Percentiles rank a stretch among this genome's conserved stretches.
phyloP scores from a whole-genome alignment of 2,329 filamentous ascomycete species.

The Colletotrichum sp. region DNA sequence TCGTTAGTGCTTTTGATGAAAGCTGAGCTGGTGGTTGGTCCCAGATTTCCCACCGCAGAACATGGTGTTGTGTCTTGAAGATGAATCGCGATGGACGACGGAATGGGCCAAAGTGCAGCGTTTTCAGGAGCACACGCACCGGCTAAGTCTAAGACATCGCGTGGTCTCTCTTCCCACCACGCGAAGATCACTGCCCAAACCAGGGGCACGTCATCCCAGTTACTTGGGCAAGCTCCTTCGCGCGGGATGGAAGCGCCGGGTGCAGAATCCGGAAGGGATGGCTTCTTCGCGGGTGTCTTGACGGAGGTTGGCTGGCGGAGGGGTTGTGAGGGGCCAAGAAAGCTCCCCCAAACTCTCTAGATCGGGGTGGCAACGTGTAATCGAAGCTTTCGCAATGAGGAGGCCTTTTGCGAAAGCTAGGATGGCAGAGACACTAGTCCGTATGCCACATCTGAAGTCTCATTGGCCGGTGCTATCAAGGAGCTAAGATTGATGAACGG shows the following conservation, averaged over 20 bases:
- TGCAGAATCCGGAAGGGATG: background rate
- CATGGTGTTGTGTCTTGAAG: background rate
- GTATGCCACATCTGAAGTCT: background rate
- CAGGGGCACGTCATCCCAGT: background rate
- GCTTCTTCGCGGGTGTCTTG: background rate
- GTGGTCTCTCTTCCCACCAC: background rate
- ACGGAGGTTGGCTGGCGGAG: background rate
- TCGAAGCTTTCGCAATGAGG: background rate
- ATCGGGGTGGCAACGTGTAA: conserved; percentile 1
- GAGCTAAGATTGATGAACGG: background rate
- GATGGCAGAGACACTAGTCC: background rate
- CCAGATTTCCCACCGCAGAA: background rate
- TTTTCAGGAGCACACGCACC: background rate
- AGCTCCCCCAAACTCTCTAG: background rate
- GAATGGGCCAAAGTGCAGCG: background rate
- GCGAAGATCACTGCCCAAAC: conserved; percentile 3
- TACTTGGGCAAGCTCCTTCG: background rate
- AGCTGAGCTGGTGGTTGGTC: background rate
- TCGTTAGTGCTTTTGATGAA: background rate
- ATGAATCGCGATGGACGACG: background rate
- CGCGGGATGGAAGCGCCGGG: background rate
- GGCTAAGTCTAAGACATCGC: background rate
- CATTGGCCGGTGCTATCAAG: background rate
- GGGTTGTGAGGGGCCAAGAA: background rate
- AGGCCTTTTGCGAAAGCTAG: background rate